Conservation (phyloP, 768 basidiomycete species). For the Calocera cornea region DNA sequence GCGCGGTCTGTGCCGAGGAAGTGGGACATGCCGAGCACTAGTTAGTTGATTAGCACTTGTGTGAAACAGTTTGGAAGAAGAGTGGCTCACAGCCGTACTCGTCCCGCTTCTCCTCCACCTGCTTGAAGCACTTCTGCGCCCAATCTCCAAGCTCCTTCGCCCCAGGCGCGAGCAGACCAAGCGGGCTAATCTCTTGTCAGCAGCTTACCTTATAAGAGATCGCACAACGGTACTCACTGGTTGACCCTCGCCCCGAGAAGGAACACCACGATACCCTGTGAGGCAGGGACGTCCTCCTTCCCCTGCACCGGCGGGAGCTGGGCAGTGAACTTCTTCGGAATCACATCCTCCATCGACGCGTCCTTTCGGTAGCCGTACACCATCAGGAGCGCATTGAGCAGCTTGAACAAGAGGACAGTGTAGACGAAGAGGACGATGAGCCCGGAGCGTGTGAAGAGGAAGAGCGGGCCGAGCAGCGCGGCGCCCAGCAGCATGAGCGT, state of each 20-base stretch:
- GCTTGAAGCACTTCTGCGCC: background rate
- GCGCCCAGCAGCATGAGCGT: background rate
- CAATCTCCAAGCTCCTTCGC: background rate
- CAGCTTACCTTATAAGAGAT: background rate
- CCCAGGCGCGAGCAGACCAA: background rate
- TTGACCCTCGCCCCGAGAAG: background rate
- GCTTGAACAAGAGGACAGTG: background rate
- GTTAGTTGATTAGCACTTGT: background rate
- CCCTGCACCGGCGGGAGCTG: background rate
- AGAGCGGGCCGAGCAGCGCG: background rate
- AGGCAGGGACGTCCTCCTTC: background rate
- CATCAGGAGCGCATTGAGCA: background rate
- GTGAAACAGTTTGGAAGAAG: background rate
- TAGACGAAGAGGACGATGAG: background rate
- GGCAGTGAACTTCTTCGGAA: background rate
- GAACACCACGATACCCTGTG: background rate
- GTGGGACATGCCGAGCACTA: background rate
- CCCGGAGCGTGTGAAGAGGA: background rate
- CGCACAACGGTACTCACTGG: background rate
- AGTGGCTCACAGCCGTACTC: background rate
- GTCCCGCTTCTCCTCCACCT: background rate
- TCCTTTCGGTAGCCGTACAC: background rate
- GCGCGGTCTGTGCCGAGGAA: background rate
- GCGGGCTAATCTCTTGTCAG: background rate
- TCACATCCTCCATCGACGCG: background rate